phyloP scores from a whole-genome alignment of 306 rosid species.

The Dryas octopetala region DNA sequence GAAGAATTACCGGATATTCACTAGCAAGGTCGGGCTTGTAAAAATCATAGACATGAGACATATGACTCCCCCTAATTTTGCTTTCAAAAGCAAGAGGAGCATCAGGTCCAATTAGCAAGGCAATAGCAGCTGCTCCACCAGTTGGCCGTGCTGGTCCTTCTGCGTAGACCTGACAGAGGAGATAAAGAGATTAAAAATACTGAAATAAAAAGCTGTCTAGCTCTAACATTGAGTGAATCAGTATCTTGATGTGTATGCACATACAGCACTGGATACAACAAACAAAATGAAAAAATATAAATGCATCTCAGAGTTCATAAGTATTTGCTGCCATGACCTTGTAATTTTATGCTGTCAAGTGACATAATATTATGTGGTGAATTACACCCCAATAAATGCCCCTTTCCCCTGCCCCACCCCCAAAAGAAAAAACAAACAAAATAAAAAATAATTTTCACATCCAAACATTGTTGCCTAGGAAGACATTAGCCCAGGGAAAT shows the following conservation, averaged over 20 bases:
- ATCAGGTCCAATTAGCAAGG: conserved; percentile 89
- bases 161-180: conserved; percentile 80
- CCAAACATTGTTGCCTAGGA: no score
- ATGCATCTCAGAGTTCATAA: not conserved
- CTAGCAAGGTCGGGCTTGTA: conserved; percentile 98
- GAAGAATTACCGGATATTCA: conserved; percentile 85
- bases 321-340: not conserved
- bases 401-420: no score
- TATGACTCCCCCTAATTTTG: conserved; percentile 90
- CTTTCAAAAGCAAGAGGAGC: conserved; percentile 94
- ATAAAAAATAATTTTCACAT: no score
- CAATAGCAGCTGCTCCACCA: conserved; percentile 99
- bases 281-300: not conserved
- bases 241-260: not conserved
- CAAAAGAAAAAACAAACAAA: no score
- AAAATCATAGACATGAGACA: conserved; percentile 93
- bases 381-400: no score
- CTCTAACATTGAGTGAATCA: not conserved
- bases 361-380: no score
- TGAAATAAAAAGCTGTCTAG: not conserved
- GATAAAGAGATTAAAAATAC: conserved; percentile 1
- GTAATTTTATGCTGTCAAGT: no score
- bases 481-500: no score
- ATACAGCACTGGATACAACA: not conserved
- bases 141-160: conserved; percentile 99